A percentile compares a stretch with the other conserved stretches of the same genome.
Conservation (phyloP, 805 yeast genomes). For the Candida palmyrensis region DNA sequence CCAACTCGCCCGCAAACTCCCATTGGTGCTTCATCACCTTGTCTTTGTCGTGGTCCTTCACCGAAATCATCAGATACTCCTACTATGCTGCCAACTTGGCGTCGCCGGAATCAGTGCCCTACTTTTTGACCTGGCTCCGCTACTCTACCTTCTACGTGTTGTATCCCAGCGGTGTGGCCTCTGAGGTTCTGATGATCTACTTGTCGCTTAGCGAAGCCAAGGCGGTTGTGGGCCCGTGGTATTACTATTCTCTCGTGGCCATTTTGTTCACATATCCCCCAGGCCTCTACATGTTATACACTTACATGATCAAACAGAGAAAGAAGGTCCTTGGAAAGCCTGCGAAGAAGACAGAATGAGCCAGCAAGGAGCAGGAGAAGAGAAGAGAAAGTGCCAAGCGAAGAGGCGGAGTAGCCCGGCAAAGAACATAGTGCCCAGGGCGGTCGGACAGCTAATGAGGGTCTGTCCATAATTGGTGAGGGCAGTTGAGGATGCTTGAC, state of each 20-base stretch:
- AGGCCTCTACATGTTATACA: constrained; percentile 77
- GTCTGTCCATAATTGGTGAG: too few relatives aligned
- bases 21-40: constrained; percentile 63
- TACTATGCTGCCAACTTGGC: constrained; percentile 71
- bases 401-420: too few relatives aligned
- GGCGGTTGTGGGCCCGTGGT: constrained; percentile 41
- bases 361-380: background rate
- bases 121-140: constrained; percentile 61
- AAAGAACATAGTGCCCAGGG: too few relatives aligned
- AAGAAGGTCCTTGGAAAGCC: constrained; percentile 58
- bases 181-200: constrained; percentile 70
- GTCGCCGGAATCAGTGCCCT: constrained; percentile 49
- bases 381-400: too few relatives aligned
- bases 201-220: constrained; percentile 70
- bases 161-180: constrained; percentile 89
- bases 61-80: constrained; percentile 88
- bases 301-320: constrained; percentile 88
- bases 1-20: constrained; percentile 59
- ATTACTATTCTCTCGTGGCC: constrained; percentile 50
- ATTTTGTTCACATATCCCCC: constrained; percentile 72
- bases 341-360: constrained; percentile 8
- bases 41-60: constrained; percentile 82
- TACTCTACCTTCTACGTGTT: constrained; percentile 78
- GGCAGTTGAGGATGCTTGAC: too few relatives aligned
- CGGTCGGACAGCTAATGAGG: too few relatives aligned